Conservation (phyloP, 179 eudicot genomes). For the Drosera spatulata region DNA sequence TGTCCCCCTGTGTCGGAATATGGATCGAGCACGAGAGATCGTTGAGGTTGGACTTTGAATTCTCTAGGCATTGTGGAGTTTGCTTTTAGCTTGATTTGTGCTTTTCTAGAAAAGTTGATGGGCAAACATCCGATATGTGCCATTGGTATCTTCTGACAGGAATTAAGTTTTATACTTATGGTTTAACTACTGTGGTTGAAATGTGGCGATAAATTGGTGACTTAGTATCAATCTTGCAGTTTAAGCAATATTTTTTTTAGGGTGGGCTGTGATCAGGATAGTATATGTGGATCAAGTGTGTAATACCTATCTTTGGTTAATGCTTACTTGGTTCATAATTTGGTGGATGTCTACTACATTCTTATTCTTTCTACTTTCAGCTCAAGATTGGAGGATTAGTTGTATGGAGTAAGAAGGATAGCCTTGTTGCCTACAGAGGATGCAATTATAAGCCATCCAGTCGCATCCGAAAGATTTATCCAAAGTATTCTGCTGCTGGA, state of each 20-base stretch:
- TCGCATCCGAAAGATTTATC: slow-evolving; percentile 6
- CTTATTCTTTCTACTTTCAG: slow-evolving; percentile 23
- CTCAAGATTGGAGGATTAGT: slow-evolving; percentile 85
- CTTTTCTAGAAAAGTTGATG: too few species aligned
- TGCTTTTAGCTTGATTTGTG: too few species aligned
- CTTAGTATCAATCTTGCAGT: too few species aligned
- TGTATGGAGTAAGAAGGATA: slow-evolving; percentile 78
- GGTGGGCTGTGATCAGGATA: too few species aligned
- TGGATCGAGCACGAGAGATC: slow-evolving; percentile 85
- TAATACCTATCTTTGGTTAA: too few species aligned
- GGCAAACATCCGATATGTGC: too few species aligned
- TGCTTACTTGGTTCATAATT: neutral
- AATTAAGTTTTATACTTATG: too few species aligned
- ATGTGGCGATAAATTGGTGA: too few species aligned
- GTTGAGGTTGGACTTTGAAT: slow-evolving; percentile 51
- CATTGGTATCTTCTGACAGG: too few species aligned
- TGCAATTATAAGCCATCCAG: slow-evolving; percentile 21
- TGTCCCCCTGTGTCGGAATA: slow-evolving; percentile 75
- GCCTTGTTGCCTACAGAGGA: slow-evolving; percentile 83
- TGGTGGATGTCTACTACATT: neutral
- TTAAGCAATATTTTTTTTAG: too few species aligned
- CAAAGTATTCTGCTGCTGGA: slow-evolving; percentile 5
- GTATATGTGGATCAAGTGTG: too few species aligned
- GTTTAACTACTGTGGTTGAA: too few species aligned
- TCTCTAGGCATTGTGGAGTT: neutral